Evolutionary conservation across 2,329 filamentous ascomycete genomes (phyloP), one percentile per base, ranked within the genome.

Genomic region (Ramichloridium luteum): DNA sequence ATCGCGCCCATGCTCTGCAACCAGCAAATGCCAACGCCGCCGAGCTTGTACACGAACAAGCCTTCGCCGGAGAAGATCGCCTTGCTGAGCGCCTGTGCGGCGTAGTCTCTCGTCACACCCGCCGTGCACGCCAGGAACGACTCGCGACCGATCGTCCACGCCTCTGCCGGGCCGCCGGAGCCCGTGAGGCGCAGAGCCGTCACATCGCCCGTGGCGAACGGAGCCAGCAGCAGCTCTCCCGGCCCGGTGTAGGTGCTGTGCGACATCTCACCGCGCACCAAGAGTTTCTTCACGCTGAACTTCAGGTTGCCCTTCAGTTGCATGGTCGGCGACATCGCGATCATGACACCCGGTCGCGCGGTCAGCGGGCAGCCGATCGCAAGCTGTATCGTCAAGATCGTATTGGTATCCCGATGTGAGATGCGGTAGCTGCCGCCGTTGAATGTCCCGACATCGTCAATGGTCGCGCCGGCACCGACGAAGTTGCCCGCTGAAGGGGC

Each of bases 11-110:
- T 90, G 50, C 83, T 93, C 6, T 83, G 81, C 28, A 94, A 68
- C 83, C 88, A 98, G 25, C 93, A 52, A 20, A 96, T 62, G 0
- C 90, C 90, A 5, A 66, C 70, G 0, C 88, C 88, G 10, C 66
- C 72, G 6, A 96, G 79, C 55, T 82, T 86, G 58, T 92, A 92
- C 8, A 94, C 75, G 57, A 85, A 96, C 16, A 94, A 53, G 0
- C 90, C 90, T 56, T 96, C 90, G 1, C 90, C 90, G 13, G 77
- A 85, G 56, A 98, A 96, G 58, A 96, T 81, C 13, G 82, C 85
- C 56, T 96, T 96, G 36, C 78, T 72, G 13, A 98, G 60, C 1
- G 81, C 74, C 55, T 96, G 90, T 14, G 38, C 33, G 61, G 93
- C 86, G 52, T 84, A 82, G 37, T 93, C 81, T 46, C 84, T 88